Conservation (phyloP, 108 stramenopile species). For the Chaetoceros tenuissimus region DNA sequence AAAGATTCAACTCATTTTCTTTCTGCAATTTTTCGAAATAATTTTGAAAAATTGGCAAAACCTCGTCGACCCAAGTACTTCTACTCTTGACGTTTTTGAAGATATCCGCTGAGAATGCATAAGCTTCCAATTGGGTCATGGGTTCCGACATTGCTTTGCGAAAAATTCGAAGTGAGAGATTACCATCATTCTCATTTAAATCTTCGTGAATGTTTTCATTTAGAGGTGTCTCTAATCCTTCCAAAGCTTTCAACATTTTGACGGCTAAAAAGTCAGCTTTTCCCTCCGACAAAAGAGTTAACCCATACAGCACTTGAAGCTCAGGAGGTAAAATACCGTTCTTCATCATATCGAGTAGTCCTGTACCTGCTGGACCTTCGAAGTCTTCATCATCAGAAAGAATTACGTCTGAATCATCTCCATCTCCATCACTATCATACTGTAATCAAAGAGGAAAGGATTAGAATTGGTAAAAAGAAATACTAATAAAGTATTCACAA, state of each 20-base stretch:
- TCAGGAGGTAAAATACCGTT: constrained; percentile 61
- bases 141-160: constrained; percentile 31
- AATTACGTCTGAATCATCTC: constrained; percentile 18
- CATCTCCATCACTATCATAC: constrained; percentile 24
- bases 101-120: constrained; percentile 52
- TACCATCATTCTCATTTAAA: constrained; percentile 18
- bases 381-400: constrained; percentile 47
- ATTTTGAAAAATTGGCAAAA: constrained; percentile 16
- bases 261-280: constrained; percentile 53
- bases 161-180: constrained; percentile 35
- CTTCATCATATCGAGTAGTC: constrained; percentile 16
- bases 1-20: not conserved
- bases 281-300: constrained; percentile 57
- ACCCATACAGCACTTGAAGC: constrained; percentile 40
- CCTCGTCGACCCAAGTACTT: constrained; percentile 20
- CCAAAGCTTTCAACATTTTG: constrained; percentile 45
- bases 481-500: not conserved
- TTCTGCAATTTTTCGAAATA: constrained; percentile 10
- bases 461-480: constrained; percentile 1
- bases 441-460: not conserved
- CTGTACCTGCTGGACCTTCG: constrained; percentile 7
- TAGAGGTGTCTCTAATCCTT: too few relatives aligned
- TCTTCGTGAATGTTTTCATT: too few relatives aligned
- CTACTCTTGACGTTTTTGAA: constrained; percentile 29
- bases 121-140: constrained; percentile 34